Evolutionary conservation across 306 rosid genomes (phyloP).

Genomic region (Comarum palustre): DNA sequence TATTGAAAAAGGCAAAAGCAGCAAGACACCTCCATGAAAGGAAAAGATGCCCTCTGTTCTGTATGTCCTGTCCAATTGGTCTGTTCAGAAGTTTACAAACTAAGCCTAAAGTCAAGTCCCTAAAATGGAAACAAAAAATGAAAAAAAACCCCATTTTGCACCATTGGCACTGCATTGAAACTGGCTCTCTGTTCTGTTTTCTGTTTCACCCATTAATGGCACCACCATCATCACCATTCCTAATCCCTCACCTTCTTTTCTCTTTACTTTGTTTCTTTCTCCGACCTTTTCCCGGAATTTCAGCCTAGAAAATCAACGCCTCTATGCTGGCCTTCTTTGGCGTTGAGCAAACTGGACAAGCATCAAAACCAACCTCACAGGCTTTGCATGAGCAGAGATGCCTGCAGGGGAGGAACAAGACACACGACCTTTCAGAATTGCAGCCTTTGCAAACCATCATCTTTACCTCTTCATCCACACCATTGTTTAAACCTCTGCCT

Average conservation of each 20-base stretch:
- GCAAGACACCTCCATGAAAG: conserved; percentile 15
- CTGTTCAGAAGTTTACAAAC: conserved; percentile 31
- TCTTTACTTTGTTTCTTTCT: not conserved
- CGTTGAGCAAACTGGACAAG: conserved; percentile 64
- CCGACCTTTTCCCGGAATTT: conserved; percentile 32
- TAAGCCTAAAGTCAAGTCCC: conserved; percentile 23
- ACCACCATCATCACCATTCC: not conserved
- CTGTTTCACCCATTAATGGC: conserved; percentile 23
- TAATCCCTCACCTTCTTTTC: not conserved
- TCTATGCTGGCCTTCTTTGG: conserved; percentile 66
- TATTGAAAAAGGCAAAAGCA: not conserved
- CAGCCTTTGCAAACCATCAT: conserved; percentile 54
- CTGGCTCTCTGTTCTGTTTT: not conserved
- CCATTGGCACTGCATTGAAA: conserved; percentile 14
- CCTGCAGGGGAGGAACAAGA: conserved; percentile 75
- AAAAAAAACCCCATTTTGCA: not conserved
- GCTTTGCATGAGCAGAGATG: conserved; percentile 74
- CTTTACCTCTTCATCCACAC: conserved; percentile 19
- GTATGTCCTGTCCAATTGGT: conserved; percentile 29
- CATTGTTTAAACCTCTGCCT: not conserved
- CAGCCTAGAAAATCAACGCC: conserved; percentile 57
- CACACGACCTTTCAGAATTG: conserved; percentile 34
- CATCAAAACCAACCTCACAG: conserved; percentile 57
- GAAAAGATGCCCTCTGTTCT: conserved; percentile 38
- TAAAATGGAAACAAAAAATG: not conserved